Percentiles rank a stretch among this genome's conserved stretches.
Conservation (phyloP, 345 rosid genomes). For the Acer negundo region DNA sequence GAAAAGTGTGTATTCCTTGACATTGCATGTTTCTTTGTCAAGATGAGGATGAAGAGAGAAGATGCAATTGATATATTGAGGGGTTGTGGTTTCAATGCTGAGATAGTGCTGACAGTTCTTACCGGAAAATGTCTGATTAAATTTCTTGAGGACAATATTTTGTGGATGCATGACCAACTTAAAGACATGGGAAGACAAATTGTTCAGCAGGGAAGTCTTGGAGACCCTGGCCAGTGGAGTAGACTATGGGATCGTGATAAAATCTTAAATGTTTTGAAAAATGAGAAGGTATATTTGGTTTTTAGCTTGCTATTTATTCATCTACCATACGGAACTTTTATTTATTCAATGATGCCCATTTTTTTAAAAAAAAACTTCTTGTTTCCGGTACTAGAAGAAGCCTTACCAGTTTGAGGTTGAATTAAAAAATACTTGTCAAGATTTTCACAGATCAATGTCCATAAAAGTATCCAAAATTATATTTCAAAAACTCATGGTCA, state of each 20-base stretch:
- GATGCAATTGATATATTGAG: conserved; percentile 50
- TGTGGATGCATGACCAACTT: conserved; percentile 83
- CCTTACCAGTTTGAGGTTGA: neutral
- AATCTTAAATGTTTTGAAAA: conserved; percentile 40
- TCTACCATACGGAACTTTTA: neutral
- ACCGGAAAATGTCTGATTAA: conserved; percentile 57
- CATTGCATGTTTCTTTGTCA: conserved; percentile 64
- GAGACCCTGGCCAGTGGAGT: conserved; percentile 48
- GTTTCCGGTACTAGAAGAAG: neutral
- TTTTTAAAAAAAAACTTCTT: neutral
- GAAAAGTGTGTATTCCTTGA: conserved; percentile 62
- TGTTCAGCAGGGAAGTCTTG: conserved; percentile 26
- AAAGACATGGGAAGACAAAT: conserved; percentile 79
- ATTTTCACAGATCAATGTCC: neutral
- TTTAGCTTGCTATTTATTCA: neutral
- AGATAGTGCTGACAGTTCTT: conserved; percentile 48
- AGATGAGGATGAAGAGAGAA: conserved; percentile 42
- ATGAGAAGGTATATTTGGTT: conserved; percentile 37
- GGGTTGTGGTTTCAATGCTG: conserved; percentile 60
- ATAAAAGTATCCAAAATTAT: too few relatives aligned
- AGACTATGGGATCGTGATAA: conserved; percentile 64
- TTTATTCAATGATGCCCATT: neutral
- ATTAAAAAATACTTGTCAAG: neutral
- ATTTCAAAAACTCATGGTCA: too few relatives aligned
- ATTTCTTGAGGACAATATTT: conserved; percentile 19